phyloP scores from a whole-genome alignment of 2,329 filamentous ascomycete genomes.

The Dothideomycetidae sp. region DNA sequence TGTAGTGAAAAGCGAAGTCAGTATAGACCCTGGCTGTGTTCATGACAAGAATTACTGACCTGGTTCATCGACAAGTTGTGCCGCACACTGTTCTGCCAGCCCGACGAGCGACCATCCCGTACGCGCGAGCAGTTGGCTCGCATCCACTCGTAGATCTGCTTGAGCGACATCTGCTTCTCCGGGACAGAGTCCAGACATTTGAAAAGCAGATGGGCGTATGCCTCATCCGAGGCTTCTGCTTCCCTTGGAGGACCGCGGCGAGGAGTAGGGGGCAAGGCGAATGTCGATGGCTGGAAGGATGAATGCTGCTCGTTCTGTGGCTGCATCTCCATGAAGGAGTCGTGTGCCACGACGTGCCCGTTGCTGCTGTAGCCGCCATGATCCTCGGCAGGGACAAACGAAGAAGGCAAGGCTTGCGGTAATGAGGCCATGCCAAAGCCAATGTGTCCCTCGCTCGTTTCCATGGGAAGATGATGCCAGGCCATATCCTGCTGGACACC shows the following conservation, averaged over 20 bases:
- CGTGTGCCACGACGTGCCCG: no score
- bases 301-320: no score
- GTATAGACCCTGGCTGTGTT: constrained; percentile 1
- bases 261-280: neutral
- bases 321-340: no score
- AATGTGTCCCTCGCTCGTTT: no score
- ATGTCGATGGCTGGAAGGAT: neutral
- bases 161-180: constrained; percentile 57
- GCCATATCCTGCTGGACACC: no score
- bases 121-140: constrained; percentile 64
- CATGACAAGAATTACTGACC: constrained; percentile 39
- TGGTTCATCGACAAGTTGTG: constrained; percentile 95
- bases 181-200: constrained; percentile 55
- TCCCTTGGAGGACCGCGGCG: constrained; percentile 9
- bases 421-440: no score
- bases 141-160: constrained; percentile 89
- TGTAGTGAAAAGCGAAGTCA: constrained; percentile 19
- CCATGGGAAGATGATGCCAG: no score
- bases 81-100: constrained; percentile 91
- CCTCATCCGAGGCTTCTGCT: constrained; percentile 13
- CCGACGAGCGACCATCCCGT: constrained; percentile 40
- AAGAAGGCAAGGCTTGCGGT: no score
- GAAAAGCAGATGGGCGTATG: constrained; percentile 70
- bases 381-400: no score
- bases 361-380: no score